Percentiles rank a stretch among this genome's conserved stretches.
Evolutionary conservation across 805 yeast species (phyloP).

Genomic region (Ogataea dorogensis): DNA sequence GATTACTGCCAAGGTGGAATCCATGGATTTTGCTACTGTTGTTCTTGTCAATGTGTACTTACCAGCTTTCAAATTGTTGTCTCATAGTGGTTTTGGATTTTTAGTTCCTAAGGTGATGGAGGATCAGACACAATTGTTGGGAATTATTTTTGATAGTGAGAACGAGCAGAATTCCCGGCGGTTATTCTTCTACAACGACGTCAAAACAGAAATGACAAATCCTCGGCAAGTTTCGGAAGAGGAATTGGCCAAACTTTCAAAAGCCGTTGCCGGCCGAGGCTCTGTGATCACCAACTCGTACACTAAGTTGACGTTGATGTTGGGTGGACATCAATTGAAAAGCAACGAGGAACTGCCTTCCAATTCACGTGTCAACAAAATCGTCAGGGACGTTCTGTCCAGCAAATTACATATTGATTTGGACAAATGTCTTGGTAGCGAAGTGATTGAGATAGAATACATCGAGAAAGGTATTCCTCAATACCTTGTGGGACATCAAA

Average conservation of each 20-base stretch:
- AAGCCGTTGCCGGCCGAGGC: conserved; percentile 19
- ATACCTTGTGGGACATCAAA: conserved; percentile 67
- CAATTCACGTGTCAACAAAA: conserved; percentile 22
- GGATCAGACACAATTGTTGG: conserved; percentile 57
- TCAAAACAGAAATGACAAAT: conserved; percentile 12
- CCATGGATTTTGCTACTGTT: conserved; percentile 45
- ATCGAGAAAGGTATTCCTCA: conserved; percentile 74
- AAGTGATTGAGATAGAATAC: conserved; percentile 37
- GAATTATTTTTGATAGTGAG: conserved; percentile 89
- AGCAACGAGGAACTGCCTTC: conserved; percentile 22
- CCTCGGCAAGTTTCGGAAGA: conserved; percentile 1
- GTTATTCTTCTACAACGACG: conserved; percentile 24
- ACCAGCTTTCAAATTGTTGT: conserved; percentile 42
- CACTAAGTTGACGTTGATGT: conserved; percentile 82
- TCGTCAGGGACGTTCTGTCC: conserved; percentile 24
- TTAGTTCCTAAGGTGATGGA: conserved; percentile 62
- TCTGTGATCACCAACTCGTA: conserved; percentile 36
- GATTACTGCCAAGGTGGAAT: conserved; percentile 17
- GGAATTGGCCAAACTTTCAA: conserved; percentile 16
- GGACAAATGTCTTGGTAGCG: conserved; percentile 13
- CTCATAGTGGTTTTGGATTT: conserved; percentile 75
- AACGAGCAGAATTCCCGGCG: conserved; percentile 54
- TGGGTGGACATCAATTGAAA: conserved; percentile 61
- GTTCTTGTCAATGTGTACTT: conserved; percentile 69
- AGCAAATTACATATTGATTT: conserved; percentile 22